Conservation (phyloP, 352 stramenopile species). For the Phytophthora constricta region DNA sequence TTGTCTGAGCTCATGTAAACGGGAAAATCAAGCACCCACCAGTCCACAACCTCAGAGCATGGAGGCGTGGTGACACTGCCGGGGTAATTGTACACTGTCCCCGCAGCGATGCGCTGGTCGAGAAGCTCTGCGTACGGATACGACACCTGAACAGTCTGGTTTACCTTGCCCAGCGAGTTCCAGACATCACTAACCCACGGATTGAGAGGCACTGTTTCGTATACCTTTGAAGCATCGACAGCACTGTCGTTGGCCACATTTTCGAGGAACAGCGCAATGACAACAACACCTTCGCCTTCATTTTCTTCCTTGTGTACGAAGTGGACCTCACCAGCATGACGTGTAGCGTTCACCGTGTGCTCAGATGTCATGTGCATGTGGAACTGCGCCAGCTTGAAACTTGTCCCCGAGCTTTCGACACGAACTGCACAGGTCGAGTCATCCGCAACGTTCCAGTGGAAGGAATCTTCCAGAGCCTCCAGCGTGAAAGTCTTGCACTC, state of each 20-base stretch:
- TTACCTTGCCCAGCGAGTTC: slow-evolving; percentile 22
- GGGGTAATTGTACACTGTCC: slow-evolving; percentile 54
- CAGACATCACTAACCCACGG: slow-evolving; percentile 26
- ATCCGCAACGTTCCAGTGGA: slow-evolving; percentile 47
- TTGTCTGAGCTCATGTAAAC: slow-evolving; percentile 38
- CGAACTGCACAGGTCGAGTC: slow-evolving; percentile 20
- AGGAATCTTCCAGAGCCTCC: slow-evolving; percentile 52
- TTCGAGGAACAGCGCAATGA: slow-evolving; percentile 26
- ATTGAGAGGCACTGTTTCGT: too few relatives aligned
- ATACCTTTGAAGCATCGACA: background rate
- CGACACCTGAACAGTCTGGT: background rate
- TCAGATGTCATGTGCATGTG: slow-evolving; percentile 43
- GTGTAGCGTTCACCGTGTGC: slow-evolving; percentile 42
- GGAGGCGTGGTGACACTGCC: slow-evolving; percentile 52
- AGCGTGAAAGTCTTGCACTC: slow-evolving; percentile 54
- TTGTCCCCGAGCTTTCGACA: slow-evolving; percentile 40
- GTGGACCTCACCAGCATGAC: slow-evolving; percentile 40
- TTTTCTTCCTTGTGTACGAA: slow-evolving; percentile 39
- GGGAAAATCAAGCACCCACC: slow-evolving; percentile 49
- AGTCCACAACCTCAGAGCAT: slow-evolving; percentile 52
- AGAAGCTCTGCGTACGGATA: slow-evolving; percentile 18
- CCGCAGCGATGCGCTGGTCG: background rate
- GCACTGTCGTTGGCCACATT: background rate
- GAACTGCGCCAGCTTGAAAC: slow-evolving; percentile 53
- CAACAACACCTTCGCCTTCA: slow-evolving; percentile 17